A percentile compares a stretch with the other conserved stretches of the same genome.
These are phyloP conservation scores for Puccinia hordei DNA, from an alignment of 1,284 basidiomycete genomes.

Conservation along the genomic window DNA sequence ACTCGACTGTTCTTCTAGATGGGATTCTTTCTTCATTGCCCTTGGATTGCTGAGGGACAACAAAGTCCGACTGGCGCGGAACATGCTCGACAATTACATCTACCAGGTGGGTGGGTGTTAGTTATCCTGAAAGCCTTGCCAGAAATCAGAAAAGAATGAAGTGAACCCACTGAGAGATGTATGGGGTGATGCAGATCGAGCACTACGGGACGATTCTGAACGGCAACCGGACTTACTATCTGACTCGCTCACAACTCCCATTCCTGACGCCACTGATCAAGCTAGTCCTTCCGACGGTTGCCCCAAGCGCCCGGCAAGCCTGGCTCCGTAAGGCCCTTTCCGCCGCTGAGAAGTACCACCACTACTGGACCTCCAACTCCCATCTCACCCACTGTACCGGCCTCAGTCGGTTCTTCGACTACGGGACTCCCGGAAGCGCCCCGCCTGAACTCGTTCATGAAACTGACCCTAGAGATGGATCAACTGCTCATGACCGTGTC, in stretches of 20 bases:
- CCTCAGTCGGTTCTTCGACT: slow-evolving; percentile 47
- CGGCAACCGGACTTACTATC: slow-evolving; percentile 45
- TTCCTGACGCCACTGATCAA: slow-evolving; percentile 42
- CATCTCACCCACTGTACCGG: slow-evolving; percentile 21
- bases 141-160: no score
- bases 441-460: slow-evolving; percentile 45
- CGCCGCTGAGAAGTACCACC: slow-evolving; percentile 42
- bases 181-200: slow-evolving; percentile 15
- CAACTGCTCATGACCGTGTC: slow-evolving; percentile 35
- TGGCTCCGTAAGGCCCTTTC: slow-evolving; percentile 14
- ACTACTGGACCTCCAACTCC: slow-evolving; percentile 16
- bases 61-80: slow-evolving; percentile 34
- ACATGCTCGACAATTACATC: slow-evolving; percentile 49
- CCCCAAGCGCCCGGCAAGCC: background rate
- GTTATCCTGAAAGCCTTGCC: background rate
- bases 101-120: slow-evolving; percentile 25
- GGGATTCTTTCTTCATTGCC: slow-evolving; percentile 46
- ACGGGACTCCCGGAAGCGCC: slow-evolving; percentile 21
- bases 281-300: slow-evolving; percentile 20
- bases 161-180: background rate
- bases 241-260: slow-evolving; percentile 42
- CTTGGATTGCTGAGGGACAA: slow-evolving; percentile 43
- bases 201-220: slow-evolving; percentile 43
- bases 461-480: slow-evolving; percentile 27
- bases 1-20: background rate